Evolutionary conservation across 306 rosid genomes (phyloP), one percentile per base, ranked within the genome.

Genomic region (Malus fusca): DNA sequence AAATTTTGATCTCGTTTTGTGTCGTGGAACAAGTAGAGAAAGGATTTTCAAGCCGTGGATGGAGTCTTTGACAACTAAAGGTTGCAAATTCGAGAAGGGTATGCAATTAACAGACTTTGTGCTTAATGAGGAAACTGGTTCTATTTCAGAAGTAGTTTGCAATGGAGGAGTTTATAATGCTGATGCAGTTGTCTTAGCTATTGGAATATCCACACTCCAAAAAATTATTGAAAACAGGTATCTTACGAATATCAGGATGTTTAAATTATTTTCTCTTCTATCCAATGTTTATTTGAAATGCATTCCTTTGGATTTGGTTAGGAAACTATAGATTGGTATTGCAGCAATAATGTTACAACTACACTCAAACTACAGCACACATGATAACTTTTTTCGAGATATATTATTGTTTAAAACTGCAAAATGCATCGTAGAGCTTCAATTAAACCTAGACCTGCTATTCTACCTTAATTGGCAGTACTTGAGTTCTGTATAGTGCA

Each of bases 171-270:
- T 48, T 15, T 80, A 68, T 30, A 71, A 74, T 52, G 88, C 88
- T 43, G 90, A 88, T 84, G 92, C 88, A 28, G 84, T 88, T 66
- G 74, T 88, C 66, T 61, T 86, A 46, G 90, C 92, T 4, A 74
- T 78, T 25, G 87, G 80, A 75, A 82, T 88, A 58, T 80, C 88
- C 73, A 35, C 82, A 7, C 79, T 88, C 62, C 88, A 88, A 73
- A 83, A 88, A 71, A 73, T 86, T 59, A 64, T 86, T 63, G 80
- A 79, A 71, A 75, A 76, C 25, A 84, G 87, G 92, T 88, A 74
- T 66, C 28, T 59, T 52, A 6, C 51, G 2, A 61, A 25, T 56
- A 68, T 46, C 59, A 37, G 55, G 28, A 28, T 53, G n/a, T 42
- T 69, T 6, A 63, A 63, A 26, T 59, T 72, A 7, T 40, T 60